Evolutionary conservation across 306 rosid genomes (phyloP), one percentile per base, ranked within the genome.

Genomic region (Carpinus fangiana): DNA sequence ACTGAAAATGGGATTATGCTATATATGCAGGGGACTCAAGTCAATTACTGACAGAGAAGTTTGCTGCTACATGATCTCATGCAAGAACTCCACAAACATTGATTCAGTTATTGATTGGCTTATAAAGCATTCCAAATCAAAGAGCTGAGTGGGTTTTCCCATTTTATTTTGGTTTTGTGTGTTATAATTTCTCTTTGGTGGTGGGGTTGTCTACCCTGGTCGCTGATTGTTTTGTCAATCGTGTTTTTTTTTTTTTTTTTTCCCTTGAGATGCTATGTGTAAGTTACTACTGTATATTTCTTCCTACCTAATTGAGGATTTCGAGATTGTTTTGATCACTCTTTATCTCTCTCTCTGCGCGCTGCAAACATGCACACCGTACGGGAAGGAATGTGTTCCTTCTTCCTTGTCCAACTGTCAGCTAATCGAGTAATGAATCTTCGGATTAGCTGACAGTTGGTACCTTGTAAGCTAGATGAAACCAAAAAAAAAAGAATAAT

Each of bases 111-210:
- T 91, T 47, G 97, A 91, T 68, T 93, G 98, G 98, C 96, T 91
- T 76, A 90, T 93, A 72, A 93, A 91, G 93, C 98, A 93, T 86
- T 93, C 98, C 73, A 93, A 93, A 85, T 91, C 98, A 57, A 93
- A 90, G 87, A 90, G 81, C 88, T 93, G 84, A 91, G 82, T 67
- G 45, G 75, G 55, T 36, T 80, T 82, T 80, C 67, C 55, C 55
- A 70, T 80, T 64, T 80, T 78, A 46, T 51, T 36, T 59, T 26
- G 72, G 82, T 75, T 81, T 38, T 79, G 81, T 66, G 78, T 66
- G 86, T 21, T 71, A 89, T 85, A 85, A 84, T 83, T 45, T 83
- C 72, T 82, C 88, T 84, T 81, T 83, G 82, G 84, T 76, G 79
- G 54, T 81, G 86, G 83, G 71, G 84, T 34, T 84, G 82, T 76